Conservation (phyloP, 495 filamentous ascomycete species). For the Penicillium flavigenum region DNA sequence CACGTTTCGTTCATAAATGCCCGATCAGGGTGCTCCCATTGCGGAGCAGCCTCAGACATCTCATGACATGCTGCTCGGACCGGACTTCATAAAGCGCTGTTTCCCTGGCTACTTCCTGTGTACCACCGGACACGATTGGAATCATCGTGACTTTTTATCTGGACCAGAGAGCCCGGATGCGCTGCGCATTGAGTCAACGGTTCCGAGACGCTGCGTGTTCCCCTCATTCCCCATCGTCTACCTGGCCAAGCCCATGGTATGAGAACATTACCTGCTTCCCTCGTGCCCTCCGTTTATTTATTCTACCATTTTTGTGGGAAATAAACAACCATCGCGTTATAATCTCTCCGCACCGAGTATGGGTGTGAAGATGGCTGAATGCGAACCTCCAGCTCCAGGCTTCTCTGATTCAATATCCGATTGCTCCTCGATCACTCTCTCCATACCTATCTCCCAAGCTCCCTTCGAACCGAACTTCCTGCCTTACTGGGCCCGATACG, state of each 20-base stretch:
- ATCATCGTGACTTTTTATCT: conserved; percentile 27
- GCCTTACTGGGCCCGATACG: conserved; percentile 46
- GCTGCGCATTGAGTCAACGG: conserved; percentile 14
- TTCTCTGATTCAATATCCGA: conserved; percentile 19
- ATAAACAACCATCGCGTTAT: neutral
- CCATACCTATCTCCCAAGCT: conserved; percentile 8
- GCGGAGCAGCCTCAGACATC: conserved; percentile 30
- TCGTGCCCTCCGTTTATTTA: conserved; percentile 13
- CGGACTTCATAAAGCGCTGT: conserved; percentile 13
- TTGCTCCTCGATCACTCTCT: conserved; percentile 11
- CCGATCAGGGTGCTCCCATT: conserved; percentile 16
- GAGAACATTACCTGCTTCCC: conserved; percentile 18
- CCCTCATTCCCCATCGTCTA: conserved; percentile 8
- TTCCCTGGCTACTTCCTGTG: conserved; percentile 15
- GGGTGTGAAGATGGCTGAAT: conserved; percentile 36
- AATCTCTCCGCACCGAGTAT: conserved; percentile 11
- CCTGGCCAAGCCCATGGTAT: conserved; percentile 14
- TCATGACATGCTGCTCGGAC: conserved; percentile 24
- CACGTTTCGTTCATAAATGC: conserved; percentile 18
- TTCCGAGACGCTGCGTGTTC: conserved; percentile 6
- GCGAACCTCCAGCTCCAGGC: conserved; percentile 26
- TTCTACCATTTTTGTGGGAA: neutral
- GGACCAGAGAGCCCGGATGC: conserved; percentile 9
- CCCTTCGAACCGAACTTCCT: conserved; percentile 27
- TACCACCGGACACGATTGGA: conserved; percentile 23